A percentile compares a stretch with the other conserved stretches of the same genome.
Evolutionary conservation across 768 basidiomycete species (phyloP).

Genomic region (Russula foetens): DNA sequence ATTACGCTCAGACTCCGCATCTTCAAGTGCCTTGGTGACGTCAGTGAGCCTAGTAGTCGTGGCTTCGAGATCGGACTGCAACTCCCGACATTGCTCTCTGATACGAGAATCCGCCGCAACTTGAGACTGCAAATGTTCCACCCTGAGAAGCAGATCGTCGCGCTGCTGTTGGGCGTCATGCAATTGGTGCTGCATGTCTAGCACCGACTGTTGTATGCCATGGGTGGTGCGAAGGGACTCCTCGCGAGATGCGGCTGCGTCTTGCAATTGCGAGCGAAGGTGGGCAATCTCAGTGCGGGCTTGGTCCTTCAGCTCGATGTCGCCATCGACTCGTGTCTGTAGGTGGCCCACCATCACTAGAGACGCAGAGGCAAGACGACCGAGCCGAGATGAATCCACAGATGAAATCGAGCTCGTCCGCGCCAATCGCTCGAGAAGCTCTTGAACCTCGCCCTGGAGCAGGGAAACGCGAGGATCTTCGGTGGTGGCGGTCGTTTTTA

Average conservation of each 20-base stretch:
- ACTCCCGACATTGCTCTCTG: slow-evolving; percentile 3
- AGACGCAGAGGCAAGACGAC: slow-evolving; percentile 10
- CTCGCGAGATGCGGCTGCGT: neutral
- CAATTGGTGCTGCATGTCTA: neutral
- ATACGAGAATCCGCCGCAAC: slow-evolving; percentile 2
- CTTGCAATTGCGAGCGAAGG: slow-evolving; percentile 5
- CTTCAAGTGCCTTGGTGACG: slow-evolving; percentile 41
- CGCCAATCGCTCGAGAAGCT: slow-evolving; percentile 10
- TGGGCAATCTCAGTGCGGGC: neutral
- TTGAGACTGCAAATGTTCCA: slow-evolving; percentile 12
- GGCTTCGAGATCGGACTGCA: slow-evolving; percentile 30
- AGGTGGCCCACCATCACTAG: slow-evolving; percentile 21
- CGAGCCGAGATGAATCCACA: slow-evolving; percentile 2
- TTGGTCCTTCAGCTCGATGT: neutral
- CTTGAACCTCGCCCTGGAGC: slow-evolving; percentile 17
- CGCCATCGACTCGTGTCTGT: slow-evolving; percentile 12
- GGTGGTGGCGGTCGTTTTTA: neutral
- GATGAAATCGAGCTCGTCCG: slow-evolving; percentile 1
- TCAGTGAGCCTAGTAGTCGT: slow-evolving; percentile 38
- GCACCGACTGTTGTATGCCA: neutral
- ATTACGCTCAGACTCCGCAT: slow-evolving; percentile 57
- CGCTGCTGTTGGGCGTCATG: neutral
- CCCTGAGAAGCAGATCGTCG: slow-evolving; percentile 11
- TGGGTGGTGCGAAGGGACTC: neutral
- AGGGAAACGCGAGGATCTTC: slow-evolving; percentile 11